Conservation (phyloP, 192 early-diverging fungal genomes). For the Coemansia reversa region DNA sequence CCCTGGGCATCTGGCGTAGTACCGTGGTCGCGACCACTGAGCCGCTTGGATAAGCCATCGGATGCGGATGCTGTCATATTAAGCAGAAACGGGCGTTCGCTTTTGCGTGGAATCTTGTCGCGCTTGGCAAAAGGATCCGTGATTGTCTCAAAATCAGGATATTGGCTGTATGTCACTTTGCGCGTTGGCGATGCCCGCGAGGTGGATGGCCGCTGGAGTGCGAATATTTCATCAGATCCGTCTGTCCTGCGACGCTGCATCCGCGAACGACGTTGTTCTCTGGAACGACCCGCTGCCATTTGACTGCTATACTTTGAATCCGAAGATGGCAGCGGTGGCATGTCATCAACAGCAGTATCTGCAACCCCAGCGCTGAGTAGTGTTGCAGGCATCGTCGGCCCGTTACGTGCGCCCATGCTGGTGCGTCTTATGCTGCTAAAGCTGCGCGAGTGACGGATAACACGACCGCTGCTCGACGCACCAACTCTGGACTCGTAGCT, state of each 20-base stretch:
- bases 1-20: conserved; percentile 5
- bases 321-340: conserved; percentile 11
- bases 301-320: conserved; percentile 25
- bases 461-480: not conserved
- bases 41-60: not conserved
- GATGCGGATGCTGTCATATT: not conserved
- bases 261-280: conserved; percentile 21
- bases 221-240: conserved; percentile 21
- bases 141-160: conserved; percentile 51
- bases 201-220: conserved; percentile 27
- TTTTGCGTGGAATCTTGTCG: conserved; percentile 52
- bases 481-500: conserved; percentile 6
- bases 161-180: conserved; percentile 49
- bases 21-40: conserved; percentile 1
- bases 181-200: conserved; percentile 30
- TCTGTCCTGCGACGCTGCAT: conserved; percentile 42
- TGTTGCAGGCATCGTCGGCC: conserved; percentile 7
- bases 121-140: conserved; percentile 54
- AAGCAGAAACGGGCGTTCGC: conserved; percentile 22
- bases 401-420: conserved; percentile 13
- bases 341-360: not conserved
- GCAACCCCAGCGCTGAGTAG: conserved; percentile 1
- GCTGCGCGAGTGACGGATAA: conserved; percentile 22
- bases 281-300: conserved; percentile 11
- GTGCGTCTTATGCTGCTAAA: conserved; percentile 12